Evolutionary conservation across 345 rosid species (phyloP), one percentile per base, ranked within the genome.

Genomic region (Erodium maritimum): DNA sequence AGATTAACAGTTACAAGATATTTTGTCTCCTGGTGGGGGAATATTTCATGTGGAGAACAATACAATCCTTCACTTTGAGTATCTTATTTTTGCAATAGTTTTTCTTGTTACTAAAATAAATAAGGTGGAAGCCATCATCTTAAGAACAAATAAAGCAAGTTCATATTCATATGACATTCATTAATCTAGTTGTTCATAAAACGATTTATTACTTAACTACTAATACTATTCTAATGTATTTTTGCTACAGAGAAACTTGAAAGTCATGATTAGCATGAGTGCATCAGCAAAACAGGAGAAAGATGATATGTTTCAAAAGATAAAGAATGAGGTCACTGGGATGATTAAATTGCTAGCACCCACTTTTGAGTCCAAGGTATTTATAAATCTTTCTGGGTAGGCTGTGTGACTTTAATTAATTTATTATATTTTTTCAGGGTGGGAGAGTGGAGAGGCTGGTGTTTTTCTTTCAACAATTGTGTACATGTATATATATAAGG

Each of bases 321-420:
- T 81, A 69, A 88, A 88, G 76, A 77, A 81, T 71, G 98, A 91
- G 73, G 85, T 89, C 62, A 61, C 69, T 51, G 91, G 84, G 85
- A 83, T 91, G 84, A 77, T 91, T 50, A 82, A 76, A 70, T 64
- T 69, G 62, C 77, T 59, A 52, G 67, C 61, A 59, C 84, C 87
- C 2, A 63, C 76, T 57, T 52, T 78, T 75, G 93, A 84, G 61
- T 71, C 82, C 33, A 86, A 81, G 93, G 98, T 83, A 61, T 54
- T 59, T 24, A 59, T 60, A 25, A 23, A 45, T 54, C 56, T 66
- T 48, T 20, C 17, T 53, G 19, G 20, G 18, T 45, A 14, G 48
- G 25, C 23, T 2, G n/a, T n/a, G 11, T 42, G 18, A 23, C 16
- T 51, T 3, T 1, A 19, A 54, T 18, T 21, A 1, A 21, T 17